Conservation (phyloP, 768 basidiomycete genomes). For the Auriscalpium microsporum region DNA sequence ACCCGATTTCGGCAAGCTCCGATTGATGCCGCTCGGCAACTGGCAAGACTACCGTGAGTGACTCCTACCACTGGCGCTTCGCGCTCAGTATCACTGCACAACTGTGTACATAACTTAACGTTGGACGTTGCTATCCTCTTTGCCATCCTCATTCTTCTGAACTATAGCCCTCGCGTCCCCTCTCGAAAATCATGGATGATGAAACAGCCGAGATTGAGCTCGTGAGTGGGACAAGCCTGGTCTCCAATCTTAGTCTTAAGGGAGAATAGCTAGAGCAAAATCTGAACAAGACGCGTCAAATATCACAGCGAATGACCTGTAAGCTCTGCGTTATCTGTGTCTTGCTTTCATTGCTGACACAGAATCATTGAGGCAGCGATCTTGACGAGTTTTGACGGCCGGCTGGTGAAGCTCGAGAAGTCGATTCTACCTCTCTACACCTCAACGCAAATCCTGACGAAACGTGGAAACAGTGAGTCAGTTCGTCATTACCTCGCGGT, state of each 20-base stretch:
- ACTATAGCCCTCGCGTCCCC: too few species aligned
- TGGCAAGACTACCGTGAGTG: too few species aligned
- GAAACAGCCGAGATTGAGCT: constrained; percentile 73
- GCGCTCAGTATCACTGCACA: too few species aligned
- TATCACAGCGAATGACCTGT: constrained; percentile 84
- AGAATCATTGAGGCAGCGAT: constrained; percentile 48
- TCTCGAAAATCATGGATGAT: constrained; percentile 34
- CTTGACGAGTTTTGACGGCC: constrained; percentile 74
- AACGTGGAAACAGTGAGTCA: constrained; percentile 59
- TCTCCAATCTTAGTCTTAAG: not conserved
- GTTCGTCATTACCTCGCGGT: not conserved
- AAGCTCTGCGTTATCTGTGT: constrained; percentile 22
- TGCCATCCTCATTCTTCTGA: too few species aligned
- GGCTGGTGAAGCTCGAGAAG: constrained; percentile 77
- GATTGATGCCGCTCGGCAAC: too few species aligned
- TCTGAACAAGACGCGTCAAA: constrained; percentile 75
- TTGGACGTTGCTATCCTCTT: too few species aligned
- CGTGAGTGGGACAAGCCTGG: constrained; percentile 24
- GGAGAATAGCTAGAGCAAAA: constrained; percentile 69
- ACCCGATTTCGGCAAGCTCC: too few species aligned
- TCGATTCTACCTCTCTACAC: constrained; percentile 78
- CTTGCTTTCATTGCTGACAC: not conserved
- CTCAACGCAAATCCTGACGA: constrained; percentile 67
- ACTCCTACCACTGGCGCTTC: too few species aligned
- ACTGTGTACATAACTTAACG: too few species aligned